These are phyloP conservation scores for Deakozyma indianensis DNA, from an alignment of 805 yeast species.

Conservation along the genomic window DNA sequence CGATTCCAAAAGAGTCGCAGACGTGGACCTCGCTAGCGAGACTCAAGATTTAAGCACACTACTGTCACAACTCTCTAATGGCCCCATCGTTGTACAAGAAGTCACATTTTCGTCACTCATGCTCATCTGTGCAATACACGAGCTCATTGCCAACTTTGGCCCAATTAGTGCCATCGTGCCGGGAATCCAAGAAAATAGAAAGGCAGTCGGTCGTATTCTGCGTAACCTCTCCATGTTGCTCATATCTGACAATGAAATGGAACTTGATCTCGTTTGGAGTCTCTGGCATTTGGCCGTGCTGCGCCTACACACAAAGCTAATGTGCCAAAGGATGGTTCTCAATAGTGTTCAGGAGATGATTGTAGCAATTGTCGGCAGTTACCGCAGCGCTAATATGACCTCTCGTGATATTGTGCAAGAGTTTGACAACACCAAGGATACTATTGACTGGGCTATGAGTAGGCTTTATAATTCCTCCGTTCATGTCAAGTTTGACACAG, in stretches of 20 bases:
- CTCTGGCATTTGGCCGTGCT: not conserved
- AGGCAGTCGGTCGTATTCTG: not conserved
- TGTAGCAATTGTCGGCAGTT: not conserved
- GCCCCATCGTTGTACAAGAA: not conserved
- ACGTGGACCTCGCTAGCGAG: not conserved
- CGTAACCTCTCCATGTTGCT: not conserved
- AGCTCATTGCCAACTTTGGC: not conserved
- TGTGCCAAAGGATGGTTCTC: not conserved
- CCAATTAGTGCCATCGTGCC: not conserved
- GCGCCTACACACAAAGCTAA: not conserved
- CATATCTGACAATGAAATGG: not conserved
- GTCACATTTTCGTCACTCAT: not conserved
- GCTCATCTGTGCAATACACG: not conserved
- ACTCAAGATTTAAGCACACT: not conserved
- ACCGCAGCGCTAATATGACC: not conserved
- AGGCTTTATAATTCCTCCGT: not conserved
- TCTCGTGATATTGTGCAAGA: not conserved
- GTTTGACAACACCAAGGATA: slow-evolving; percentile 1
- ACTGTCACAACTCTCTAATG: not conserved
- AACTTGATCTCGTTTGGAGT: not conserved
- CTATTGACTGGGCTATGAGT: not conserved
- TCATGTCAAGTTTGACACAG: not conserved
- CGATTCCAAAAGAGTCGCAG: not conserved
- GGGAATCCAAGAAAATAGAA: not conserved
- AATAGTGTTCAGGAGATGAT: not conserved